Conservation (phyloP, 1,139 yeast genomes). For the Saccharomyces uvarum region DNA sequence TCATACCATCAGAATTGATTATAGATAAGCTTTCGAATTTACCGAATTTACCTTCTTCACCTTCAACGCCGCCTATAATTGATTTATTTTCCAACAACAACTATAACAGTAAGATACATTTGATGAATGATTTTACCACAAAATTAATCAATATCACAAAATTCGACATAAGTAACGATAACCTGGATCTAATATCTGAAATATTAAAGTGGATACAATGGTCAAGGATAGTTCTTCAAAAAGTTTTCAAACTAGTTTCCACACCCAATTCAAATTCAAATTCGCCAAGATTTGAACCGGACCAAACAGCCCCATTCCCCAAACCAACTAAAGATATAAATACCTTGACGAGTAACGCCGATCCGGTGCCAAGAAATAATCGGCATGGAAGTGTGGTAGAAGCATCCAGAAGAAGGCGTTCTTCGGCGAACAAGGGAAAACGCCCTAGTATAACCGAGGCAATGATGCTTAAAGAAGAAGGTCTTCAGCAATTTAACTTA, state of each 20-base stretch:
- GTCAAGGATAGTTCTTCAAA: conserved; percentile 22
- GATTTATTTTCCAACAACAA: conserved; percentile 2
- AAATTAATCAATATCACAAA: conserved; percentile 19
- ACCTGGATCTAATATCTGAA: conserved; percentile 23
- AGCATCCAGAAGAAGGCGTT: conserved; percentile 17
- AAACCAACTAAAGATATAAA: not conserved
- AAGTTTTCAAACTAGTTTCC: conserved; percentile 9
- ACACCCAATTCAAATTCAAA: not conserved
- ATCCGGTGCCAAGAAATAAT: not conserved
- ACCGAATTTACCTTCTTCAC: not conserved
- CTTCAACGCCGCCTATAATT: conserved; percentile 5
- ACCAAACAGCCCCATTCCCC: not conserved
- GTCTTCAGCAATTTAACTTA: conserved; percentile 28
- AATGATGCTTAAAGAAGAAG: conserved; percentile 29
- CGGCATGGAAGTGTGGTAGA: conserved; percentile 7
- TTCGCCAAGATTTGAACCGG: not conserved
- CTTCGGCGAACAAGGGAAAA: conserved; percentile 23
- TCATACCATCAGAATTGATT: conserved; percentile 23
- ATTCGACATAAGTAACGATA: conserved; percentile 28
- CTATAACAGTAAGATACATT: conserved; percentile 11
- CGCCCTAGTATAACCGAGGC: conserved; percentile 29
- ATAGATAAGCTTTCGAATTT: conserved; percentile 4
- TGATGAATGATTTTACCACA: conserved; percentile 29
- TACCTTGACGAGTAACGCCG: not conserved
- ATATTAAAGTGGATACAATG: conserved; percentile 27